Conservation (phyloP, 2,329 filamentous ascomycete genomes). For the Trichoderma lentiforme region DNA sequence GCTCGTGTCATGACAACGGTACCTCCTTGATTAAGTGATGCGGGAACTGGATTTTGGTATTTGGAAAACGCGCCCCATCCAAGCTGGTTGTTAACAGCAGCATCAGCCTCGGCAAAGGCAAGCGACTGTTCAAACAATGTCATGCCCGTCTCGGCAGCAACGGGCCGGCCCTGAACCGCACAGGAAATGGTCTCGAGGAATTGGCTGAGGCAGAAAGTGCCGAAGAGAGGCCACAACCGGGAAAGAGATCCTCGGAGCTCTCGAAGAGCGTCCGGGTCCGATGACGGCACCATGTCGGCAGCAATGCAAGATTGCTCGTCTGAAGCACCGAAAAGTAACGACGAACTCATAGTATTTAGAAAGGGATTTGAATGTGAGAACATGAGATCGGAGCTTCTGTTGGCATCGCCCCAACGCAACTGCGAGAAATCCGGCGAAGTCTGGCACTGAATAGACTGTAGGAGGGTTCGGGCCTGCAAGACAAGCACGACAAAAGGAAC, state of each 20-base stretch:
- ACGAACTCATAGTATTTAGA: constrained; percentile 69
- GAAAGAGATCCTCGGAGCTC: constrained; percentile 74
- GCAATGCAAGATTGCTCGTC: constrained; percentile 73
- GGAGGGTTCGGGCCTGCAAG: constrained; percentile 64
- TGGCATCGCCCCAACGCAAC: constrained; percentile 66
- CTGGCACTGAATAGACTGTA: constrained; percentile 90
- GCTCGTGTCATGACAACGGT: constrained; percentile 54
- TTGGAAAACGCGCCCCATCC: constrained; percentile 64
- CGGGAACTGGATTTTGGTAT: constrained; percentile 35
- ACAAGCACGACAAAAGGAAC: constrained; percentile 68
- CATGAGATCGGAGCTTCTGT: constrained; percentile 63
- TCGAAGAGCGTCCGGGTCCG: constrained; percentile 46
- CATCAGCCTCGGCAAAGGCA: constrained; percentile 92
- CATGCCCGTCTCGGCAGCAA: constrained; percentile 88
- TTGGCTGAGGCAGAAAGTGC: constrained; percentile 69
- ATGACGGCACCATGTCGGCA: constrained; percentile 64
- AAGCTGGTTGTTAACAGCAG: constrained; percentile 76
- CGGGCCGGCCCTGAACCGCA: constrained; percentile 76
- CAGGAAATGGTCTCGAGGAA: constrained; percentile 87
- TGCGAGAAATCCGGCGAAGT: constrained; percentile 70
- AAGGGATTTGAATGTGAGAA: constrained; percentile 67
- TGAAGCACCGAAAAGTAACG: constrained; percentile 67
- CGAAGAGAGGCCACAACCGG: constrained; percentile 70
- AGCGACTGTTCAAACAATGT: constrained; percentile 94
- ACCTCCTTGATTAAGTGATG: constrained; percentile 25